Evolutionary conservation across 1,139 yeast species (phyloP).

Genomic region (Geotrichum armillariae): DNA sequence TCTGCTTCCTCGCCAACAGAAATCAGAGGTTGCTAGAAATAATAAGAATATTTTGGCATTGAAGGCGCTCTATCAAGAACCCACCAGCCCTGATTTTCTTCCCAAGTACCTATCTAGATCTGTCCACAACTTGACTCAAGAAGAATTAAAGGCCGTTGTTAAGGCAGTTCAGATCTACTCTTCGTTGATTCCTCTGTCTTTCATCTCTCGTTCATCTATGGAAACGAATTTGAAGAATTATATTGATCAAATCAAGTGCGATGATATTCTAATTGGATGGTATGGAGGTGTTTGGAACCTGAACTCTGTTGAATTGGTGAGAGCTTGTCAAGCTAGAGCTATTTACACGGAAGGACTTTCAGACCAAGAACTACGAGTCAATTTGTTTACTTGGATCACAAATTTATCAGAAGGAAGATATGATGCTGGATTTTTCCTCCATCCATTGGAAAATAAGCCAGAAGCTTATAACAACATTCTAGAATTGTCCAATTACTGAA

Average conservation of each 20-base stretch:
- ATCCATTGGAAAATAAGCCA: background rate
- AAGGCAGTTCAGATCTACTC: constrained; percentile 14
- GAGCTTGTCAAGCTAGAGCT: constrained; percentile 36
- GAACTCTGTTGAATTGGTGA: constrained; percentile 30
- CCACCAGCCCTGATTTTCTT: constrained; percentile 6
- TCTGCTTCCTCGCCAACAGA: constrained; percentile 51
- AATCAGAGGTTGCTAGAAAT: constrained; percentile 26
- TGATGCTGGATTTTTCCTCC: constrained; percentile 31
- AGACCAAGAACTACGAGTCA: constrained; percentile 22
- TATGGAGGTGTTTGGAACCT: constrained; percentile 36
- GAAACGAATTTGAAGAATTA: constrained; percentile 25
- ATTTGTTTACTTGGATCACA: constrained; percentile 29
- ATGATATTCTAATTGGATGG: constrained; percentile 33
- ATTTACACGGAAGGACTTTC: constrained; percentile 22
- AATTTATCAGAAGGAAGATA: constrained; percentile 27
- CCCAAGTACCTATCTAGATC: constrained; percentile 13
- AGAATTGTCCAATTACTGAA: background rate
- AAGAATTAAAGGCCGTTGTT: constrained; percentile 2
- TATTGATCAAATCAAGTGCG: constrained; percentile 32
- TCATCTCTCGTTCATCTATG: constrained; percentile 13
- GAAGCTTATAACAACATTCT: background rate
- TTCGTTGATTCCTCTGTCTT: constrained; percentile 6
- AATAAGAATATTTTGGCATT: constrained; percentile 23
- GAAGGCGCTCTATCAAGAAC: constrained; percentile 11
- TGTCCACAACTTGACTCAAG: constrained; percentile 6